These are phyloP conservation scores for Bocquillonia castaneifolia DNA, from an alignment of 441 rosid genomes.

Conservation along the genomic window DNA sequence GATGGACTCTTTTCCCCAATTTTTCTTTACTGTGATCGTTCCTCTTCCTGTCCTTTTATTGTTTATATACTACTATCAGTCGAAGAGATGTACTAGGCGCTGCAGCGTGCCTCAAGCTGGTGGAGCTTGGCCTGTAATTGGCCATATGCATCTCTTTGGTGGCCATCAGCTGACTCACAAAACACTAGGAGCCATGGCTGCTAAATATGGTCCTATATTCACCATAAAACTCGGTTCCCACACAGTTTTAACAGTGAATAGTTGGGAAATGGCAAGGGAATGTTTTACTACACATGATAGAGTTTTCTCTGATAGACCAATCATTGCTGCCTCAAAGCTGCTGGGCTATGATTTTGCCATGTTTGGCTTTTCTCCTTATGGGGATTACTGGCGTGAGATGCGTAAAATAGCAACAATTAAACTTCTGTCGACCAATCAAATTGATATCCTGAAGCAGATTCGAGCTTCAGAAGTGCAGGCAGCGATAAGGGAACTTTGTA, in stretches of 20 bases:
- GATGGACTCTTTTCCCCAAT: slow-evolving; percentile 16
- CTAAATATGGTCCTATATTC: slow-evolving; percentile 23
- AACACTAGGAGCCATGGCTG: slow-evolving; percentile 24
- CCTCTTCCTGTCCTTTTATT: slow-evolving; percentile 16
- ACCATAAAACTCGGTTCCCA: slow-evolving; percentile 19
- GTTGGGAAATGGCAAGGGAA: slow-evolving; percentile 26
- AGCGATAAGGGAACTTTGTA: slow-evolving; percentile 11
- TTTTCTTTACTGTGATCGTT: slow-evolving; percentile 8
- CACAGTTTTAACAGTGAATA: slow-evolving; percentile 19
- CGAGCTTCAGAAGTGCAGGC: slow-evolving; percentile 16
- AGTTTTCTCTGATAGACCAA: slow-evolving; percentile 18
- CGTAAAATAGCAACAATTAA: slow-evolving; percentile 20
- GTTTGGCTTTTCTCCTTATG: slow-evolving; percentile 26
- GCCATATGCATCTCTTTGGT: slow-evolving; percentile 23
- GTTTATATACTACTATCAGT: slow-evolving; percentile 20
- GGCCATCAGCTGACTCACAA: slow-evolving; percentile 22
- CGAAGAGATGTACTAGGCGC: slow-evolving; percentile 6
- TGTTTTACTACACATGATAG: slow-evolving; percentile 21
- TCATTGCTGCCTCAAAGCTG: slow-evolving; percentile 16
- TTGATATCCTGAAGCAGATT: slow-evolving; percentile 19
- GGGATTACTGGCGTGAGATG: slow-evolving; percentile 28
- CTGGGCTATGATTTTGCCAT: slow-evolving; percentile 25
- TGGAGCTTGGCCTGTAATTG: slow-evolving; percentile 27
- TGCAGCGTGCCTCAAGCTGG: slow-evolving; percentile 17
- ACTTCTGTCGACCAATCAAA: slow-evolving; percentile 21